These are phyloP conservation scores for Auriscalpium microsporum DNA, from an alignment of 768 basidiomycete genomes.

Conservation along the genomic window DNA sequence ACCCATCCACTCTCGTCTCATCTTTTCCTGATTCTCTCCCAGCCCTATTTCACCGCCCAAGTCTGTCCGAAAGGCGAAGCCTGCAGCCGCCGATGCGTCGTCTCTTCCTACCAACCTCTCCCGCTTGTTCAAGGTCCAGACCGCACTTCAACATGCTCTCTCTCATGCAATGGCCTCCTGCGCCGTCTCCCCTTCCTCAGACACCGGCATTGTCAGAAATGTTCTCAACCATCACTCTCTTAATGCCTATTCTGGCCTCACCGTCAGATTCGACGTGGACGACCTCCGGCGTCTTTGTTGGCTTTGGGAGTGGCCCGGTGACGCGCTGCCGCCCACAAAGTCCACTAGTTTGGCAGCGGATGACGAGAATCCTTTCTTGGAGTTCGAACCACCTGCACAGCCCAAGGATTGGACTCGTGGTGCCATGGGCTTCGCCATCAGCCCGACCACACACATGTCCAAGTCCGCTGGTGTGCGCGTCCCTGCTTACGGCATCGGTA, in stretches of 20 bases:
- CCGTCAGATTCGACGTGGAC: constrained; percentile 53
- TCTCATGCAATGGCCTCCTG: constrained; percentile 81
- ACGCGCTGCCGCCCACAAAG: constrained; percentile 26
- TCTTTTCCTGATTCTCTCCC: background rate
- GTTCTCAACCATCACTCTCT: constrained; percentile 73
- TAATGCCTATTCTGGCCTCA: constrained; percentile 57
- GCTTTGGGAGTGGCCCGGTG: constrained; percentile 83
- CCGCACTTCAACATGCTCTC: constrained; percentile 69
- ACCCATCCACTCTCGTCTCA: constrained; percentile 1
- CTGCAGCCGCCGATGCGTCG: constrained; percentile 13
- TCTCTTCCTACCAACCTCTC: constrained; percentile 49
- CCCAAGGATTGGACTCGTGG: constrained; percentile 71
- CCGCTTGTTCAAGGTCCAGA: constrained; percentile 57
- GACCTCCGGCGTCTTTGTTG: constrained; percentile 75
- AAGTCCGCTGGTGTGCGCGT: constrained; percentile 57
- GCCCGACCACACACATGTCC: constrained; percentile 63
- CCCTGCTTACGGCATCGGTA: constrained; percentile 77
- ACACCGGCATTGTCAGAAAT: constrained; percentile 67
- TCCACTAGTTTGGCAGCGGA: constrained; percentile 1
- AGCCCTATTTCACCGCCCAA: constrained; percentile 56
- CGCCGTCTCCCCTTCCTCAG: constrained; percentile 66
- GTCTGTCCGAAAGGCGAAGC: constrained; percentile 30
- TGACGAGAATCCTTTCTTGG: constrained; percentile 23
- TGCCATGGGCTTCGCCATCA: constrained; percentile 71
- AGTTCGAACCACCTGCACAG: constrained; percentile 20